Base-by-base conservation (phyloP, 2,329 filamentous ascomycete species). In the Beauveria varroae region DNA sequence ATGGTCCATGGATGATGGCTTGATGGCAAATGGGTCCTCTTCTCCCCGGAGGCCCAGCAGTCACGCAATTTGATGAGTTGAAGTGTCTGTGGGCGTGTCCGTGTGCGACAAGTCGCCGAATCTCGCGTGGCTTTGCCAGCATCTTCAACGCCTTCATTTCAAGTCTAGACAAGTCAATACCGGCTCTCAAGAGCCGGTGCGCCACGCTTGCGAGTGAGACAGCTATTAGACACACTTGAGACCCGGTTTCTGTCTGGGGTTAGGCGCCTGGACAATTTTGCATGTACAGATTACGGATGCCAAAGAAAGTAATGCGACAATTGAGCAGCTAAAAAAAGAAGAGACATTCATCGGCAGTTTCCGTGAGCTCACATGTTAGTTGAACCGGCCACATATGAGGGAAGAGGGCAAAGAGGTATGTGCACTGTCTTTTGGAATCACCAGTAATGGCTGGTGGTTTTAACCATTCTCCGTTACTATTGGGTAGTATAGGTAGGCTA, bases 201-300 rank as follows among this genome's bases (percentile, higher is more conserved):
- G 18, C 6, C 8, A 46, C 30, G 24, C 14, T 44, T 46, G 20
- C 43, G 7, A 6, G 18, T 49, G 55, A 57, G 44, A 57, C 55
- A 57, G 18, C 14, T 49, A 49, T 57, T 49, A 57, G 44, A 57
- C 55, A 57, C 54, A 6, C 28, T 28, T 14, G 16, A 57, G 56
- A 58, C 56, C 46, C 56, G 56, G 51, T 51, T 37, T 47, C 28
- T n/a, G 26, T 43, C 18, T 22, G 52, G 52, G 37, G 37, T 37
- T 37, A 14, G 51, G 5, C 14, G 20, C 51, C 51, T 26, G 30
- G 49, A 2, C 37, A 16, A 7, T 54, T 54, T 54, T 26, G 37
- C 37, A 22, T 43, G 3, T 22, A 34, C 30, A 34, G 10, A 14
- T 12, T 34, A 34, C 30, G 30, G 30, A 34, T 34, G 14, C 30